A percentile compares a stretch with the other conserved stretches of the same genome.
phyloP scores from a whole-genome alignment of 164 flowering plant species.

The Stephania yunnanensis region DNA sequence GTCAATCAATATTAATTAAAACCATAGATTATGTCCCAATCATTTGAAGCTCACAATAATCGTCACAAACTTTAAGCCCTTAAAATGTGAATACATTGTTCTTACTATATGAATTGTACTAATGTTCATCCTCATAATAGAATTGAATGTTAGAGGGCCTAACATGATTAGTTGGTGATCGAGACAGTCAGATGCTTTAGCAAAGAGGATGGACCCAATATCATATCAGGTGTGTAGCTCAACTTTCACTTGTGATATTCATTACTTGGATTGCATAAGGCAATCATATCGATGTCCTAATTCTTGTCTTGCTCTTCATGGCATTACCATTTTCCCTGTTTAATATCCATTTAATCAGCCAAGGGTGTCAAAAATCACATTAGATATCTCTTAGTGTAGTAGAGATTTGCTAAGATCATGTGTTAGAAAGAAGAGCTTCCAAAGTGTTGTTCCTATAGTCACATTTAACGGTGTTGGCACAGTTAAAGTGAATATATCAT shows the following conservation, averaged over 20 bases:
- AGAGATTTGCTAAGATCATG: neutral
- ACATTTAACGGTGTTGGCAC: neutral
- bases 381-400: neutral
- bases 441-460: neutral
- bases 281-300: neutral
- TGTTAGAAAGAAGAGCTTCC: neutral
- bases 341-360: neutral
- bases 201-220: neutral
- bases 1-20: neutral
- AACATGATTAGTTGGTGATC: neutral
- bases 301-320: neutral
- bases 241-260: too few species aligned
- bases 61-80: neutral
- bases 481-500: neutral
- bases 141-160: neutral
- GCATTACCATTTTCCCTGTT: neutral
- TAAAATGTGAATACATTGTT: neutral
- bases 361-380: neutral
- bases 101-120: neutral
- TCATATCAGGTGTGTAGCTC: neutral
- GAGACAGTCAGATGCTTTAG: conserved; percentile 1
- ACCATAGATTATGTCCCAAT: neutral
- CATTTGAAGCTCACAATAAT: neutral
- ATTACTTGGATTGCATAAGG: too few species aligned
- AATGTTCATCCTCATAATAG: neutral